Conservation (phyloP, 306 rosid genomes). For the Clitoria ternatea region DNA sequence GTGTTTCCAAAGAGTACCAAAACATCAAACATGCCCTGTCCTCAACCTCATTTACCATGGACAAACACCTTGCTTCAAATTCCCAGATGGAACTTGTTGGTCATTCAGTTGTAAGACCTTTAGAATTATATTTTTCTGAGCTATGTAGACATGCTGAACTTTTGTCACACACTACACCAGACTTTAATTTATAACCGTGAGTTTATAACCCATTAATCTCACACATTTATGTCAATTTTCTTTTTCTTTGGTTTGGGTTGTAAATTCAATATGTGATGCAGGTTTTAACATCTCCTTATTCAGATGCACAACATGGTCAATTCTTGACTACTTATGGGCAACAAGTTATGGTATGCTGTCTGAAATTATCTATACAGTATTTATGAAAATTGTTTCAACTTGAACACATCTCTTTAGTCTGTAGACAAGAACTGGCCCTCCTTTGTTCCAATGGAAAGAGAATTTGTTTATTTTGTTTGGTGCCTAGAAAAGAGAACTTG, state of each 20-base stretch:
- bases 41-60: conserved; percentile 35
- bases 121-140: conserved; percentile 10
- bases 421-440: background rate
- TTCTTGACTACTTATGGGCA: conserved; percentile 48
- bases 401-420: background rate
- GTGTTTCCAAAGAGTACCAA: conserved; percentile 37
- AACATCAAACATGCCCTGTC: conserved; percentile 34
- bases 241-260: background rate
- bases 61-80: conserved; percentile 46
- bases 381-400: background rate
- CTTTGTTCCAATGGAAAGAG: background rate
- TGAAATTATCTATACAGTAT: background rate
- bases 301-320: conserved; percentile 60
- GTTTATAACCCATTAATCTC: conserved; percentile 5
- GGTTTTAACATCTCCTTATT: conserved; percentile 64
- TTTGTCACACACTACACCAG: conserved; percentile 3
- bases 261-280: conserved; percentile 41
- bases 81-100: conserved; percentile 57
- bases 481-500: background rate
- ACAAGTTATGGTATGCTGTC: conserved; percentile 53
- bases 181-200: background rate
- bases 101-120: conserved; percentile 67
- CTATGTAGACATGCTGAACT: background rate
- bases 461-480: background rate
- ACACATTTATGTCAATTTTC: background rate